Base-by-base conservation (phyloP, 768 basidiomycete species). In the Serendipita sp. region DNA sequence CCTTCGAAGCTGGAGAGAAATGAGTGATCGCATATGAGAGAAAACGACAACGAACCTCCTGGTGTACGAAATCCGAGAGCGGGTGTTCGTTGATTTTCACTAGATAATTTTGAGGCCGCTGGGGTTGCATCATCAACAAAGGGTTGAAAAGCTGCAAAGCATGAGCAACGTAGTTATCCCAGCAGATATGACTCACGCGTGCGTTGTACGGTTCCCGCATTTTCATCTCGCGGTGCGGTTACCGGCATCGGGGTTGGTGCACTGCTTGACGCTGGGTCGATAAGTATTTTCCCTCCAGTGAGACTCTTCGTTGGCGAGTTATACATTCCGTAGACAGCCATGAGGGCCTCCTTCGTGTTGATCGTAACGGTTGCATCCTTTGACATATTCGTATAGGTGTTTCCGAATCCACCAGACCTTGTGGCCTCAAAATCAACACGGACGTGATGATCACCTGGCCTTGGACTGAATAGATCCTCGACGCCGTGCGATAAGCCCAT, bases 311-410 rank as follows among this genome's bases (percentile, higher is more conserved):
- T 88, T 2, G 88, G 88, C 7, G 88, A 90, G 71, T 96, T 95
- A 71, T 93, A 98, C 86, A 98, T 92, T 61, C 85, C 87, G 74
- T 94, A 92, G 43, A 98, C 91, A 69, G 97, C 92, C 13, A 83
- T 88, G 34, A 96, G 78, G 2, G 96, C 96, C 66, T 91, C 90
- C 71, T 92, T 94, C 30, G 96, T 99, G 71, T 96, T 96, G 68
- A 98, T 91, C 0, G 96, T 99, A 3, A 98, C 85, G 0, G 90
- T 91, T 2, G 89, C 88, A 71, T 91, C 89, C 16, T 75, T 77
- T 13, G 58, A 42, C 28, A 66, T 64, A 13, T 34, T 64, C 31
- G 50, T 41, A 11, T 22, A 20, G 16, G 72, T 73, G 63, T 75
- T 70, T 42, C 75, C 70, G 33, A 79, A 66, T 64, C 77, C 79